These are phyloP conservation scores for Eimeria falciformis DNA, from an alignment of 169 alveolate species.

Conservation along the genomic window DNA sequence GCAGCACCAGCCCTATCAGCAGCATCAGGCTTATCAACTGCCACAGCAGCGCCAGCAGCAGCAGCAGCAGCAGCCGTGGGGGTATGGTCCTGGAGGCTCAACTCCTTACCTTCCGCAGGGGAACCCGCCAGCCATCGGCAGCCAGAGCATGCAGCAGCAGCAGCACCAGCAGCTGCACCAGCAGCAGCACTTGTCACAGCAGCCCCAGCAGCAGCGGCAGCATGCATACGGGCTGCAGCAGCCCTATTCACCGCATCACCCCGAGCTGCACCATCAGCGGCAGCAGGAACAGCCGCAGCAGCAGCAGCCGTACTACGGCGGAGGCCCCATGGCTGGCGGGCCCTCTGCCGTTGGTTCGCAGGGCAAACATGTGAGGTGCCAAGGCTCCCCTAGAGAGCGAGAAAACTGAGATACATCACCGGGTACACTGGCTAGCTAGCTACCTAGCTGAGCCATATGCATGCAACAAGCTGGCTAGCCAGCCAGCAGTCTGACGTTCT, in stretches of 20 bases:
- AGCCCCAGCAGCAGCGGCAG: background rate
- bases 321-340: background rate
- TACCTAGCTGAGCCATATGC: background rate
- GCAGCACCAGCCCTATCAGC: background rate
- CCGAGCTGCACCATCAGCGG: background rate
- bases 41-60: constrained; percentile 28
- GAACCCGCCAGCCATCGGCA: background rate
- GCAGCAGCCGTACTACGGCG: constrained; percentile 4
- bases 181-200: background rate
- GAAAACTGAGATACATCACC: too few species aligned
- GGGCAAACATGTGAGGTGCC: background rate
- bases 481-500: background rate
- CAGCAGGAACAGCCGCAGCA: constrained; percentile 9
- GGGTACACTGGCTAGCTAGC: too few species aligned
- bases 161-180: background rate
- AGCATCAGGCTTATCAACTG: background rate
- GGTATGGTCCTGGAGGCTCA: background rate
- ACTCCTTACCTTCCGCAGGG: too few species aligned
- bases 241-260: background rate
- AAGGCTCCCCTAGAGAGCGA: background rate
- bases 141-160: constrained; percentile 24
- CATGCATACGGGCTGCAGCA: background rate
- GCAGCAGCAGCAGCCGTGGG: background rate
- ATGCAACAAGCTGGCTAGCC: background rate
- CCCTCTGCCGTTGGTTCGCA: background rate